Percentiles rank a stretch among this genome's conserved stretches.
Evolutionary conservation across 192 early-diverging fungal species (phyloP).

Genomic region (Dissophora ornata): DNA sequence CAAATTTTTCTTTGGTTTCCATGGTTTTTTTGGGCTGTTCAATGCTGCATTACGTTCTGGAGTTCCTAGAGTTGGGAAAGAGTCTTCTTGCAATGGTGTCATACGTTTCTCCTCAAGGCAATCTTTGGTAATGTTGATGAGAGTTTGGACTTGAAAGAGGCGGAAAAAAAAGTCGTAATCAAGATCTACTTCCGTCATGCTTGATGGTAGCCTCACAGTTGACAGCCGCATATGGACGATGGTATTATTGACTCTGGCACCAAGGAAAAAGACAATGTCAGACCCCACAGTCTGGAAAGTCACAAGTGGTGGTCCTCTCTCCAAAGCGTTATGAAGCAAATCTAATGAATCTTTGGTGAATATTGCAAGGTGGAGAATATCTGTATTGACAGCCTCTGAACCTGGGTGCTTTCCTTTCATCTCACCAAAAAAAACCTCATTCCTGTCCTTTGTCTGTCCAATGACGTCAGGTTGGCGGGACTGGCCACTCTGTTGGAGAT

Average conservation of each 20-base stretch:
- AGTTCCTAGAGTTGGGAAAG: slow-evolving; percentile 9
- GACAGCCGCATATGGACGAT: slow-evolving; percentile 6
- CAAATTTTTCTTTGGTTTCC: no score
- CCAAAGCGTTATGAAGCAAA: neutral
- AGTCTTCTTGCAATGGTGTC: neutral
- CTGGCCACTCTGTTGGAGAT: slow-evolving; percentile 15
- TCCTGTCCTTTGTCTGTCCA: slow-evolving; percentile 7
- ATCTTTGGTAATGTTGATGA: neutral
- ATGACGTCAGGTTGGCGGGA: slow-evolving; percentile 15
- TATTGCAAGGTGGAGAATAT: slow-evolving; percentile 19
- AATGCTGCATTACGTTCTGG: neutral
- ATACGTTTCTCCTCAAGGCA: neutral
- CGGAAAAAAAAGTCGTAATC: slow-evolving; percentile 10
- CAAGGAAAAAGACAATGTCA: neutral
- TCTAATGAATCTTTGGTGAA: slow-evolving; percentile 23
- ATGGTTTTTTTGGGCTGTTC: no score
- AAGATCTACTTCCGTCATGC: slow-evolving; percentile 1
- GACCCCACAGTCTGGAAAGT: slow-evolving; percentile 2
- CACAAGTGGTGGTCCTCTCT: slow-evolving; percentile 2
- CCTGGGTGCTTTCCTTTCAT: slow-evolving; percentile 17
- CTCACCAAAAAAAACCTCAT: slow-evolving; percentile 21
- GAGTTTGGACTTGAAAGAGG: slow-evolving; percentile 6
- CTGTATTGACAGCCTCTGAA: slow-evolving; percentile 23
- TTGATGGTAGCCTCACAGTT: neutral
- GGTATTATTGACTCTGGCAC: slow-evolving; percentile 1